Conservation (phyloP, 176 grass and related monocot species). For the Phoenix dactylifera region DNA sequence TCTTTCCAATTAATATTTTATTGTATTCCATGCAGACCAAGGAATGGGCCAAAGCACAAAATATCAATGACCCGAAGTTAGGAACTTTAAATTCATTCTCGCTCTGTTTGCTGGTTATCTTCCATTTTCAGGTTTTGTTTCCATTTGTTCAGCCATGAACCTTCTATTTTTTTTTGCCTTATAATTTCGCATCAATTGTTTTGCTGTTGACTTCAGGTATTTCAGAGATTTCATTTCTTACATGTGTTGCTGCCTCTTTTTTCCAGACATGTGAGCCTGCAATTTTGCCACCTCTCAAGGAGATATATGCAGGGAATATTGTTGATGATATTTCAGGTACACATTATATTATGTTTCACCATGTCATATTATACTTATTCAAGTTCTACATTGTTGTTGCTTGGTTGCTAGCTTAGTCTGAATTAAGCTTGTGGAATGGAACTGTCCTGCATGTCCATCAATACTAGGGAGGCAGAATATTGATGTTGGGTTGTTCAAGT, state of each 20-base stretch:
- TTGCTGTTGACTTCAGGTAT: not conserved
- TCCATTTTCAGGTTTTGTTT: slow-evolving; percentile 84
- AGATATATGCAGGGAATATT: slow-evolving; percentile 71
- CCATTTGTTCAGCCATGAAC: not conserved
- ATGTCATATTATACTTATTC: no score
- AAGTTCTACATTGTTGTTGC: no score
- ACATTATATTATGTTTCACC: not conserved
- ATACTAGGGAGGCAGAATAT: no score
- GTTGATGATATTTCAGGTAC: slow-evolving; percentile 49
- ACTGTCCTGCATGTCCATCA: no score
- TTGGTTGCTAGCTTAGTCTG: no score
- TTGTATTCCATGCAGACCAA: slow-evolving; percentile 53
- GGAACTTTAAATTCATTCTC: slow-evolving; percentile 91
- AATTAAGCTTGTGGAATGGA: no score
- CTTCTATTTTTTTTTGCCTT: not conserved
- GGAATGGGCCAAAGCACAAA: slow-evolving; percentile 97
- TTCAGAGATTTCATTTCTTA: slow-evolving; percentile 7
- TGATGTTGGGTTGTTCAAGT: no score
- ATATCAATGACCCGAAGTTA: slow-evolving; percentile 79
- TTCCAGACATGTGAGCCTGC: slow-evolving; percentile 58
- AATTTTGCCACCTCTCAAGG: slow-evolving; percentile 75
- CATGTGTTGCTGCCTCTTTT: not conserved
- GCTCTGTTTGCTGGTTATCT: slow-evolving; percentile 80
- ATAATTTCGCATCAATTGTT: not conserved
- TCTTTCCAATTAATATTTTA: slow-evolving; percentile 1